Base-by-base conservation (phyloP, 2,329 filamentous ascomycete genomes). In the Orbilia ellipsospora region DNA sequence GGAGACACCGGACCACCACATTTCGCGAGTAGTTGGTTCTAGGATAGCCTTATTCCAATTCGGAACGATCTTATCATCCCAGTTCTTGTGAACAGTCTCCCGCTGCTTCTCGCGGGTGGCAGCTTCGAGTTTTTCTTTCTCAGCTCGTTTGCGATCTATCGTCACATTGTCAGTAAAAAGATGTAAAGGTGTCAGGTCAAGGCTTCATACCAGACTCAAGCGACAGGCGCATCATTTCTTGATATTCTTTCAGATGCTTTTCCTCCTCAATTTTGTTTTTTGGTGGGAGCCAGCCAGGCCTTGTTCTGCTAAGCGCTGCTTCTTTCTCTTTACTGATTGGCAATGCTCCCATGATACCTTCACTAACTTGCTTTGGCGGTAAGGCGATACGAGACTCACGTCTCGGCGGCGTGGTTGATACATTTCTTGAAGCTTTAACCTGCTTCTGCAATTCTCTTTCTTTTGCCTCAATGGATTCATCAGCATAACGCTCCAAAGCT, bases 241-340 rank as follows among this genome's bases (percentile, higher is more conserved):
- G 90, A 81, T 94, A 95, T 81, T 95, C 89, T 80, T 88, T 93
- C 78, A 99, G 81, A 82, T 99, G 95, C 78, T 90, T 90, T 81
- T 88, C 92, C 83, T 99, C 95, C 82, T 99, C 95, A 64, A 91
- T 91, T 1, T 93, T 94, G 78, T 95, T 90, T 83, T 95, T 95
- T 0, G 92, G 92, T 0, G 92, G 92, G 1, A 95, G 84, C 92
- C 92, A 95, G 0, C 91, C 93, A 0, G 92, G 92, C 44, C 92
- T 86, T 1, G 92, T 95, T 16, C 92, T 87, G 23, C 91, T 93
- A 20, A 95, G 85, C 1, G 94, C 91, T 2, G 92, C 92, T 80
- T 94, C 91, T 81, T 95, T 95, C 82, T 95, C 92, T 81, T 92
- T 93, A 54, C 92, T 94, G 28, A 94, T 89, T 15, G 92, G 92